Evolutionary conservation across 371 early-diverging fungal species (phyloP).

Genomic region (Mucor circinelloides): DNA sequence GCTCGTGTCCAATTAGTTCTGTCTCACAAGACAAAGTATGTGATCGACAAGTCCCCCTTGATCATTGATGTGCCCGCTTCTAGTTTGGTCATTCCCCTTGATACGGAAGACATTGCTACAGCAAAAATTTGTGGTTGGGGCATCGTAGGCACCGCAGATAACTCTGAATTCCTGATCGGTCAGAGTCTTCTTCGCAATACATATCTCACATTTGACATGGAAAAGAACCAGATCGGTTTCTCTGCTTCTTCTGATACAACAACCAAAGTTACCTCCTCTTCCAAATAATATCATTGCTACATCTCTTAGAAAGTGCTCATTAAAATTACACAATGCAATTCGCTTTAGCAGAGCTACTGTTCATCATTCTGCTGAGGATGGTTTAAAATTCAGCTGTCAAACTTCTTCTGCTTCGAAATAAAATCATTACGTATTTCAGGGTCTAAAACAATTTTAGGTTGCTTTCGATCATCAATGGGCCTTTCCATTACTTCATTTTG

Average conservation of each 20-base stretch:
- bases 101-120: constrained; percentile 19
- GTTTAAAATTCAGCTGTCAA: too few relatives aligned
- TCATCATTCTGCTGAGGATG: too few relatives aligned
- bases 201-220: constrained; percentile 36
- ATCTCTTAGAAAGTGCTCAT: neutral
- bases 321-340: neutral
- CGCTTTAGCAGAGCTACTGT: too few relatives aligned
- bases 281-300: neutral
- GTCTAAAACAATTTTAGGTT: too few relatives aligned
- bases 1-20: constrained; percentile 14
- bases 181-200: constrained; percentile 33
- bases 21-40: constrained; percentile 1
- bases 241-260: constrained; percentile 16
- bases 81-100: constrained; percentile 28
- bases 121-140: constrained; percentile 35
- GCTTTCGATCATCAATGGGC: too few relatives aligned
- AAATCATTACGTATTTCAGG: too few relatives aligned
- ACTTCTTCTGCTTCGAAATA: too few relatives aligned
- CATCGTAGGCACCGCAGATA: constrained; percentile 10
- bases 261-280: neutral
- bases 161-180: constrained; percentile 27
- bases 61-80: constrained; percentile 27
- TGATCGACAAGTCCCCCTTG: constrained; percentile 6
- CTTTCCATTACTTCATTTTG: too few relatives aligned
- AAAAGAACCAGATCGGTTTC: constrained; percentile 29